phyloP scores from a whole-genome alignment of 768 basidiomycete species.

The Leucocoprinus sp. region DNA sequence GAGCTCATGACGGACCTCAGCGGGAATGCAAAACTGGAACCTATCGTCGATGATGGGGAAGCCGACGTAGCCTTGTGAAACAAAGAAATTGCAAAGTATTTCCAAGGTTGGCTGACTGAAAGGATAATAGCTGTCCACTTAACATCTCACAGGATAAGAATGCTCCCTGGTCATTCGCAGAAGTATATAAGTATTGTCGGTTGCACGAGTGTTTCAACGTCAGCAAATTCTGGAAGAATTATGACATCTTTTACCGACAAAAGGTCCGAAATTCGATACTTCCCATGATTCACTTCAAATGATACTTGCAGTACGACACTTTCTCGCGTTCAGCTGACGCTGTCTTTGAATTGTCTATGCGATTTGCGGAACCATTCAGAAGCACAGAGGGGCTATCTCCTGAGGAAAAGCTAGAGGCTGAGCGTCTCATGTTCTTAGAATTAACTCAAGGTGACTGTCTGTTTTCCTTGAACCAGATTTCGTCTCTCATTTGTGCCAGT shows the following conservation, averaged over 20 bases:
- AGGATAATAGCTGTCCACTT: not conserved
- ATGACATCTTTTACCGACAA: constrained; percentile 94
- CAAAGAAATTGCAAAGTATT: constrained; percentile 92
- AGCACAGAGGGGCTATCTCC: constrained; percentile 44
- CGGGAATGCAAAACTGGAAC: constrained; percentile 74
- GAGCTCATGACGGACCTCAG: constrained; percentile 82
- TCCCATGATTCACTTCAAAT: not conserved
- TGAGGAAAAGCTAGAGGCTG: constrained; percentile 56
- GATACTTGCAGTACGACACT: constrained; percentile 67
- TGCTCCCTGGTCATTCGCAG: constrained; percentile 93
- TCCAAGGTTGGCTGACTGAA: constrained; percentile 53
- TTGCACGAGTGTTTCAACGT: constrained; percentile 91
- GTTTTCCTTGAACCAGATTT: not conserved
- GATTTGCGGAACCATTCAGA: constrained; percentile 82
- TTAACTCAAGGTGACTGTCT: constrained; percentile 66
- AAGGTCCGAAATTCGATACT: constrained; percentile 40
- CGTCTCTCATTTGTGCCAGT: constrained; percentile 34
- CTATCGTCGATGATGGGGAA: constrained; percentile 85
- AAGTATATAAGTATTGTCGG: constrained; percentile 88
- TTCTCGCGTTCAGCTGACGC: constrained; percentile 89
- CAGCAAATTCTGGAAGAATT: constrained; percentile 82
- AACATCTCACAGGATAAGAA: constrained; percentile 62
- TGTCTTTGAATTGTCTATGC: constrained; percentile 88
- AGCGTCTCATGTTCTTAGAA: constrained; percentile 84
- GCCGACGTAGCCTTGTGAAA: constrained; percentile 95